phyloP scores from a whole-genome alignment of 352 stramenopile species.

The Phytopythium boreale region DNA sequence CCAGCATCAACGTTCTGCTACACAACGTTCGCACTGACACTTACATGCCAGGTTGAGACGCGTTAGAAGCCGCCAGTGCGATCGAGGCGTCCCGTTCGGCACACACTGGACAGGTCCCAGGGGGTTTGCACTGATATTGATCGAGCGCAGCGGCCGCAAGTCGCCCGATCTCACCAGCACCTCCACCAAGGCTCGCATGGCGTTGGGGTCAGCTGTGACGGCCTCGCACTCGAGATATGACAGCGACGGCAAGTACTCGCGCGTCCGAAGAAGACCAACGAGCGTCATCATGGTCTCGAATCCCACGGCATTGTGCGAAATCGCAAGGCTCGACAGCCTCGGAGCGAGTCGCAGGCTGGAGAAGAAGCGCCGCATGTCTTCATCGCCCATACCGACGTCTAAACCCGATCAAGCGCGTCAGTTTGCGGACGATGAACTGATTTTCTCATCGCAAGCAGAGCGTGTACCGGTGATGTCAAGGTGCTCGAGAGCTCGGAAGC shows the following conservation, averaged over 20 bases:
- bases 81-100: not conserved
- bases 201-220: constrained; percentile 23
- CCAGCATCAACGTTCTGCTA: not conserved
- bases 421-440: not conserved
- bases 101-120: constrained; percentile 14
- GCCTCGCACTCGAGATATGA: constrained; percentile 36
- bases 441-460: not conserved
- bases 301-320: constrained; percentile 49
- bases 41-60: constrained; percentile 31
- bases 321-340: constrained; percentile 21
- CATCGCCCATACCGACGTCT: constrained; percentile 43
- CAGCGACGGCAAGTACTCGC: constrained; percentile 14
- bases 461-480: constrained; percentile 46
- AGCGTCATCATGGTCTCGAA: constrained; percentile 29
- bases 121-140: constrained; percentile 29
- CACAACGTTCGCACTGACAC: not conserved
- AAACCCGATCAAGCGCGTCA: not conserved
- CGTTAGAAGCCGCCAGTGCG: constrained; percentile 15
- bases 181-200: constrained; percentile 19
- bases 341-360: constrained; percentile 30
- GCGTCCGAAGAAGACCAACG: constrained; percentile 17
- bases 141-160: constrained; percentile 15
- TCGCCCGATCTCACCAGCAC: constrained; percentile 12
- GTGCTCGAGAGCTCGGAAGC: constrained; percentile 24
- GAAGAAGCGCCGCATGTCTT: constrained; percentile 60